A percentile compares a stretch with the other conserved stretches of the same genome.
Evolutionary conservation across 139 green algal genomes (phyloP).

Genomic region (Dunaliella primolecta): DNA sequence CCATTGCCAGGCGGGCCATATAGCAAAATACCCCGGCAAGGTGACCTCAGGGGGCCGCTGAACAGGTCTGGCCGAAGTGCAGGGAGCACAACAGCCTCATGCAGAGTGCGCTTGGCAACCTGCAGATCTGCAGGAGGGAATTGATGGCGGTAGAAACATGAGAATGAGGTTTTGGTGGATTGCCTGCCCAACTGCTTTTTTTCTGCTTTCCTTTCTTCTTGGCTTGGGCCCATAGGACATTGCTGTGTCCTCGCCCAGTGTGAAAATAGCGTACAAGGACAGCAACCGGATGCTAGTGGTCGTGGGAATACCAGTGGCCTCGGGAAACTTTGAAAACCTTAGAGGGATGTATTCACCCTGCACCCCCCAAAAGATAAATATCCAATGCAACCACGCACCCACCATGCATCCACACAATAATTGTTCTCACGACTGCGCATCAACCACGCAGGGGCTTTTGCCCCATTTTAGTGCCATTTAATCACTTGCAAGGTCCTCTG

Average conservation of each 20-base stretch:
- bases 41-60: slow-evolving; percentile 61
- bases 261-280: background rate
- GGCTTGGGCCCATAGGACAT: no score
- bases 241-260: background rate
- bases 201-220: background rate
- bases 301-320: background rate
- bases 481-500: no score
- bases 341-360: no score
- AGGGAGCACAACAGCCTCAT: slow-evolving; percentile 82
- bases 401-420: no score
- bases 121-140: slow-evolving; percentile 8
- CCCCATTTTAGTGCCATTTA: no score
- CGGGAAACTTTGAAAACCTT: background rate
- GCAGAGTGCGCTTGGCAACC: slow-evolving; percentile 37
- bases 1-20: slow-evolving; percentile 87
- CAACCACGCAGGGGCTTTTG: no score
- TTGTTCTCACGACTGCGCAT: no score
- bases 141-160: background rate
- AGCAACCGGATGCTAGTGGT: background rate
- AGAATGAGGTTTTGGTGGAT: background rate
- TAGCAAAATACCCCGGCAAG: slow-evolving; percentile 76
- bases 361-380: no score
- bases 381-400: no score
- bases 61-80: slow-evolving; percentile 60
- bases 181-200: background rate